Percentiles rank a stretch among this genome's conserved stretches.
Conservation (phyloP, 805 yeast genomes). For the Schwanniomyces vanrijiae region DNA sequence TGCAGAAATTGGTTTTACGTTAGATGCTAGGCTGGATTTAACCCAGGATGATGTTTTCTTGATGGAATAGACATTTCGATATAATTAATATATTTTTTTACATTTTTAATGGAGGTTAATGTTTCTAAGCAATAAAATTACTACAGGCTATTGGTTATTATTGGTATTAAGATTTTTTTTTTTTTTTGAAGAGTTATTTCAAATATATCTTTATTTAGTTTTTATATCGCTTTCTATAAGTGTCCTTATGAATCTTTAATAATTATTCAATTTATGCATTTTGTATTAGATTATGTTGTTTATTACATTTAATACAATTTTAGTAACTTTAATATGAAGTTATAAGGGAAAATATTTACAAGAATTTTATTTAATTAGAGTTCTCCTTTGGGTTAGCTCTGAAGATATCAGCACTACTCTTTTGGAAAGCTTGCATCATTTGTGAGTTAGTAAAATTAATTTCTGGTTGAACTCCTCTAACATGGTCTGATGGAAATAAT, state of each 20-base stretch:
- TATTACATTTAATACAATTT: background rate
- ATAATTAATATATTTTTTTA: background rate
- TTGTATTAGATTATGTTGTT: background rate
- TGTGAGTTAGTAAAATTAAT: conserved; percentile 15
- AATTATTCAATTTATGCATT: background rate
- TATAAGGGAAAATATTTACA: background rate
- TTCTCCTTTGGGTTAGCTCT: conserved; percentile 31
- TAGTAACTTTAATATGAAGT: background rate
- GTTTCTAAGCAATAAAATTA: background rate
- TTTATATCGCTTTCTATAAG: background rate
- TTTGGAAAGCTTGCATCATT: conserved; percentile 28
- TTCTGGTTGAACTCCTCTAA: conserved; percentile 39
- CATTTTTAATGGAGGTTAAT: background rate
- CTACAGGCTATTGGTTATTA: background rate
- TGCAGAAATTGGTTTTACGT: background rate
- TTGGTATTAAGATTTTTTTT: background rate
- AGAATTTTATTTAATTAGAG: conserved; percentile 4
- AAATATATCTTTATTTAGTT: background rate
- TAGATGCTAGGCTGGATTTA: background rate
- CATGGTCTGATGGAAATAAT: conserved; percentile 36
- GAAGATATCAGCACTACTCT: conserved; percentile 39
- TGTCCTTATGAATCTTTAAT: background rate
- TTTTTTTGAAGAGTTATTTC: background rate
- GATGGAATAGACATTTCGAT: conserved; percentile 28
- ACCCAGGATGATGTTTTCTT: conserved; percentile 35